These are phyloP conservation scores for Huiozyma sinensis DNA, from an alignment of 805 yeast species.

Conservation along the genomic window DNA sequence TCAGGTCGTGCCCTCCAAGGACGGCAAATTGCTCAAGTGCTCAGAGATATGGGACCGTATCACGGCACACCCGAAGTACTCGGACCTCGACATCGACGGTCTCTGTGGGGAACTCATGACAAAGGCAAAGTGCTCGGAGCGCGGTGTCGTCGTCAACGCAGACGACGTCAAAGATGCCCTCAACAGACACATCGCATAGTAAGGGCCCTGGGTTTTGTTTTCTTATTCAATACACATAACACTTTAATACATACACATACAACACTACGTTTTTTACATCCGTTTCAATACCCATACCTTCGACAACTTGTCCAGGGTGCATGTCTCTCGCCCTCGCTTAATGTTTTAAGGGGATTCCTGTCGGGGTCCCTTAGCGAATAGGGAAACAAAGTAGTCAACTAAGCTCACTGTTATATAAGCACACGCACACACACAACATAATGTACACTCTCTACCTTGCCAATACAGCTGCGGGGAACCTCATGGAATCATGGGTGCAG, in stretches of 20 bases:
- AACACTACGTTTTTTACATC: background rate
- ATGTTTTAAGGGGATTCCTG: no score
- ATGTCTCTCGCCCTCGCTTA: no score
- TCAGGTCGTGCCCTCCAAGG: conserved; percentile 60
- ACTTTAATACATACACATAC: background rate
- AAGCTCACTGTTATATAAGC: no score
- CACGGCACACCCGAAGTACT: conserved; percentile 85
- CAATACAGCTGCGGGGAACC: no score
- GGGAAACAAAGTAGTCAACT: no score
- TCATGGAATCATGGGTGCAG: no score
- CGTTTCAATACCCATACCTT: background rate
- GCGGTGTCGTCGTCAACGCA: conserved; percentile 80
- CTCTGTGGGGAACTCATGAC: conserved; percentile 79
- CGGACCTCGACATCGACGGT: conserved; percentile 90
- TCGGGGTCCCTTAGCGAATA: no score
- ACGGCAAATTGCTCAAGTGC: conserved; percentile 54
- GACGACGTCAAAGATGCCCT: conserved; percentile 58
- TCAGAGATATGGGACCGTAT: conserved; percentile 95
- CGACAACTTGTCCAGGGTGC: no score
- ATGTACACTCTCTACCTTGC: no score
- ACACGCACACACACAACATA: no score
- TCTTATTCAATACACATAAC: background rate
- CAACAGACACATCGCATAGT: conserved; percentile 13
- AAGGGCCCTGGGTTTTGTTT: background rate
- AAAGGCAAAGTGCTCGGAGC: conserved; percentile 91